Evolutionary conservation across 1,284 basidiomycete species (phyloP).

Genomic region (Moesziomyces sp.): DNA sequence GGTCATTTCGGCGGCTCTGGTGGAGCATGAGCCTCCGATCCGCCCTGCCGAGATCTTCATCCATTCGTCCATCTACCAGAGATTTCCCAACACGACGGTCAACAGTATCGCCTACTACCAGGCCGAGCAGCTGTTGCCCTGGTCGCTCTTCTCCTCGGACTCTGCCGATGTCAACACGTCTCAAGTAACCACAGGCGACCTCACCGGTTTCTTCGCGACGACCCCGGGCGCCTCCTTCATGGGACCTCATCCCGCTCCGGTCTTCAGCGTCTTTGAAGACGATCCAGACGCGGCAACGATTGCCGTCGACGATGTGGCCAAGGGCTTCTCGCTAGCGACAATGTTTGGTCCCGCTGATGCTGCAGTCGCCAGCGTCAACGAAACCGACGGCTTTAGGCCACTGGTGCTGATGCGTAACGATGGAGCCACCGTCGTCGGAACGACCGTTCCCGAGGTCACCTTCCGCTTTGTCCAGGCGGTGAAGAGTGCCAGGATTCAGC

Average conservation of each 20-base stretch:
- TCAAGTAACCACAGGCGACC: slow-evolving; percentile 11
- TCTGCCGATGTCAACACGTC: slow-evolving; percentile 4
- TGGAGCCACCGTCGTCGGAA: slow-evolving; percentile 33
- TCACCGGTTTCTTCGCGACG: slow-evolving; percentile 20
- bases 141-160: slow-evolving; percentile 19
- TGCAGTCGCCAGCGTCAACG: slow-evolving; percentile 8
- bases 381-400: slow-evolving; percentile 32
- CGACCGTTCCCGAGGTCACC: slow-evolving; percentile 30
- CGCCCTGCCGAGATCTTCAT: slow-evolving; percentile 41
- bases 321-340: slow-evolving; percentile 23
- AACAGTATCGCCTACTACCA: slow-evolving; percentile 41
- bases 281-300: slow-evolving; percentile 20
- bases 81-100: slow-evolving; percentile 40
- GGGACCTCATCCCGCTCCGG: slow-evolving; percentile 31
- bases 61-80: slow-evolving; percentile 42
- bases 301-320: slow-evolving; percentile 30
- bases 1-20: slow-evolving; percentile 32
- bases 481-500: slow-evolving; percentile 35
- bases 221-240: slow-evolving; percentile 28
- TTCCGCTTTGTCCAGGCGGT: slow-evolving; percentile 37
- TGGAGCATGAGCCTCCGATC: slow-evolving; percentile 16
- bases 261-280: slow-evolving; percentile 27
- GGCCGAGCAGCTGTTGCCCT: slow-evolving; percentile 37
- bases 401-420: slow-evolving; percentile 49
- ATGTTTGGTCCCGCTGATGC: slow-evolving; percentile 20